Evolutionary conservation across 192 early-diverging fungal species (phyloP), one percentile per base, ranked within the genome.

Genomic region (Jimgerdemannia flammicorona): DNA sequence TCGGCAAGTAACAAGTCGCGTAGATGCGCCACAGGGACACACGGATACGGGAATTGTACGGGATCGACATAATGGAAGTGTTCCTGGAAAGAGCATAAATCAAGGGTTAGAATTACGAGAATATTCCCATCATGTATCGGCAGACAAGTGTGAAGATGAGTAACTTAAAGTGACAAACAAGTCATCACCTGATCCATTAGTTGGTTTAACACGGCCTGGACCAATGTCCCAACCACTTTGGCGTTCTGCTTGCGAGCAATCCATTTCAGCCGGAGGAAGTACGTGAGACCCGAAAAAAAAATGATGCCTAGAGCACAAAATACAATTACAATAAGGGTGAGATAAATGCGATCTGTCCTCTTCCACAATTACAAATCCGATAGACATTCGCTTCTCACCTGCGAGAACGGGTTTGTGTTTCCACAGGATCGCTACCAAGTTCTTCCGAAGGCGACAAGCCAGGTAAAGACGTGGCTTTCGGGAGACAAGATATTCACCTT

Each of bases 1-100:
- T 72, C 77, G 40, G 80, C 69, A 41, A 91, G 78, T 44, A 89
- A 79, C 20, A 86, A 79, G 72, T 91, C 90, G 66, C 90, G 84
- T 66, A 91, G 80, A 79, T 91, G 88, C 69, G 83, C 49, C 49
- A 59, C 14, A 14, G 49, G 49, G 49, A 59, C 14, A 6, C 70
- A 79, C 3, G 68, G 40, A 6, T 83, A 80, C 44, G 88, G 86
- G 65, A 82, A 87, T 40, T 85, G 76, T 14, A 85, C 79, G 7
- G 88, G 88, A 43, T 91, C 87, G 3, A 85, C 59, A 70, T 84
- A 85, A 67, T 89, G 83, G 0, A 78, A 75, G 17, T 83, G 84
- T 0, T 86, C 86, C 78, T 91, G 84, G 40, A 40, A 40, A 64
- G 42, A n/a, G 3, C 43, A 73, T 2, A 64, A 39, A 65, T 29